Conservation (phyloP, 2,329 filamentous ascomycete species). For the Aureobasidium sp. region DNA sequence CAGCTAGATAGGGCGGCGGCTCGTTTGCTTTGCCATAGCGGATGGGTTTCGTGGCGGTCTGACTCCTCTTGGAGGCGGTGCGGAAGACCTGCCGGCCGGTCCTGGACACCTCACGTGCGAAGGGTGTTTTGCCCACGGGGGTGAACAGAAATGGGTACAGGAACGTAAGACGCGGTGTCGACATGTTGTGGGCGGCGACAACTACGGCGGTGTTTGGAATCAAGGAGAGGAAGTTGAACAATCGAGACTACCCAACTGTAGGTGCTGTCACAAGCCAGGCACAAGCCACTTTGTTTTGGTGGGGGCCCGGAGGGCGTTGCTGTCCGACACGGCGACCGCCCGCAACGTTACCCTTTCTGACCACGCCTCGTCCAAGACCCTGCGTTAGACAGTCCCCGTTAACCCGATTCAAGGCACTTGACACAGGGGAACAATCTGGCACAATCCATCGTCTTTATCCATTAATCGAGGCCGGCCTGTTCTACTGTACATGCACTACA, state of each 20-base stretch:
- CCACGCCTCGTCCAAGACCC: background rate
- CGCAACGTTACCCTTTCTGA: background rate
- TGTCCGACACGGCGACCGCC: background rate
- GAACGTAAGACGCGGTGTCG: conserved; percentile 37
- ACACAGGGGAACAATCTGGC: background rate
- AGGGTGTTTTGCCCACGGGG: conserved; percentile 20
- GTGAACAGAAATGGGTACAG: conserved; percentile 39
- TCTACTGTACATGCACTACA: background rate
- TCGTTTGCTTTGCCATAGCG: conserved; percentile 42
- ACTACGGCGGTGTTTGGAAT: background rate
- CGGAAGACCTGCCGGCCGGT: conserved; percentile 23
- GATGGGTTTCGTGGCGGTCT: conserved; percentile 22
- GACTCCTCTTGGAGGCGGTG: conserved; percentile 24
- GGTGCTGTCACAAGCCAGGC: background rate
- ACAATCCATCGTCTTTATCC: background rate
- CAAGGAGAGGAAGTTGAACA: background rate
- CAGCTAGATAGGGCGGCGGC: conserved; percentile 31
- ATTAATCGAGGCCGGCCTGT: background rate
- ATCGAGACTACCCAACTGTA: background rate
- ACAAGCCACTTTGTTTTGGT: background rate
- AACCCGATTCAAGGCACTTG: background rate
- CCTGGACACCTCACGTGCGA: conserved; percentile 19
- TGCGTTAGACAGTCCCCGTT: background rate
- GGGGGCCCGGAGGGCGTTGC: background rate
- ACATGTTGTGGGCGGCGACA: conserved; percentile 24